These are phyloP conservation scores for Pisolithus orientalis DNA, from an alignment of 768 basidiomycete species.

Conservation along the genomic window DNA sequence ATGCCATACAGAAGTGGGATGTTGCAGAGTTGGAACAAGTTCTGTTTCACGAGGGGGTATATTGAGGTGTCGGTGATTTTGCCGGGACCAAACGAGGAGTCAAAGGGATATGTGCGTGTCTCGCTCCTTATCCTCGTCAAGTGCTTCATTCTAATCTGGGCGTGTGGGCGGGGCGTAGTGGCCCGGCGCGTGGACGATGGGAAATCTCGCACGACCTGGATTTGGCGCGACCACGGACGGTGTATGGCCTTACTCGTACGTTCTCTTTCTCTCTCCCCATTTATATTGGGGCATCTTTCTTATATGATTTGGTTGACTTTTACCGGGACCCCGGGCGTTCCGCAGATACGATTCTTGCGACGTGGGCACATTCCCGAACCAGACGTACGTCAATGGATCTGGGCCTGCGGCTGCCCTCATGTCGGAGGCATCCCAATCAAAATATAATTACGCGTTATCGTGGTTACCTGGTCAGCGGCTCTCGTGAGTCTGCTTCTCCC, in stretches of 20 bases:
- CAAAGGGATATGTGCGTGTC: conserved; percentile 39
- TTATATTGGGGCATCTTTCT: neutral
- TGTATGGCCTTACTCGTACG: conserved; percentile 75
- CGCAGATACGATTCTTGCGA: conserved; percentile 50
- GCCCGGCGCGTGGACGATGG: conserved; percentile 89
- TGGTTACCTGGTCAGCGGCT: conserved; percentile 76
- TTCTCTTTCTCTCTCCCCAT: neutral
- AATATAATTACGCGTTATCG: conserved; percentile 58
- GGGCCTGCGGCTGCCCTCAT: conserved; percentile 59
- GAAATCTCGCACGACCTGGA: conserved; percentile 79
- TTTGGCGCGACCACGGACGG: conserved; percentile 79
- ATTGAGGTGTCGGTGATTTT: conserved; percentile 61
- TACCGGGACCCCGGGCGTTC: neutral
- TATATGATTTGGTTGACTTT: neutral
- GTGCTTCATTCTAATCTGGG: neutral
- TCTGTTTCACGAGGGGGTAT: conserved; percentile 74
- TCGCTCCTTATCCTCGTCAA: neutral
- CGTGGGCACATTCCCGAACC: conserved; percentile 51
- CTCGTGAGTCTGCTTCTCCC: conserved; percentile 40
- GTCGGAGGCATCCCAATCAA: conserved; percentile 38
- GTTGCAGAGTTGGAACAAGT: conserved; percentile 89
- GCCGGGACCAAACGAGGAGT: conserved; percentile 51
- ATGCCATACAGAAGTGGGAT: conserved; percentile 67
- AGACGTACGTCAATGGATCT: conserved; percentile 37
- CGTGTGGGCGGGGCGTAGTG: conserved; percentile 36